Base-by-base conservation (phyloP, 306 rosid genomes). In the Cyclanthera cordifolia region DNA sequence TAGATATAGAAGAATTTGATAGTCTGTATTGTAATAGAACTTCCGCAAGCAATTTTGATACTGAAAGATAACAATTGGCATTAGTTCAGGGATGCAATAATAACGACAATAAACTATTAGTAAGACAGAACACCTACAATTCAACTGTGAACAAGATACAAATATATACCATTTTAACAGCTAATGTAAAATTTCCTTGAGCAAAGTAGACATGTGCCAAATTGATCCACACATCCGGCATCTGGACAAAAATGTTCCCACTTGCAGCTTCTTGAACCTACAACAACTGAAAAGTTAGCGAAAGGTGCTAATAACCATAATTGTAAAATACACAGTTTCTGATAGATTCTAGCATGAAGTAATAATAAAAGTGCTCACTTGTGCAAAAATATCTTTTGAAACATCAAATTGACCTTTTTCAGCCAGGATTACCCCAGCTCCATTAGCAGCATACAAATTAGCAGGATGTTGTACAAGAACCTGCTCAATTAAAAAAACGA, bases 261-360 rank as follows among this genome's bases (percentile, higher is more conserved):
- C 99, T 94, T 73, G 99, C 99, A 75, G 97, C 99, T 94, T 94
- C 99, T 86, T 90, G 99, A 78, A 94, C 99, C 99, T 94, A 53
- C 46, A 27, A 27, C 30, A 72, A 70, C 50, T 61, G 37, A 73
- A 23, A 34, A 20, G 70, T 47, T 72, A 82, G 67, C 28, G 58
- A 48, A 67, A 77, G 23, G 52, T 64, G 57, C 55, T 32, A 24
- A 58, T 53, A 20, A 53, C 70, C 73, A 57, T 56, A 69, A 82
- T 39, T 72, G 45, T 67, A 75, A 47, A 67, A 28, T 8, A 39
- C 25, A 48, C 37, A 72, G 64, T 67, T 61, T 73, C 50, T 61
- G 12, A 19, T 37, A 61, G 68, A 48, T 61, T 61, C 72, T 16
- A 67, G 54, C 7, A 15, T 24, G 72, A 71, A 50, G 48, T 58